Evolutionary conservation across 306 rosid genomes (phyloP).

Genomic region (Lotus japonicus): DNA sequence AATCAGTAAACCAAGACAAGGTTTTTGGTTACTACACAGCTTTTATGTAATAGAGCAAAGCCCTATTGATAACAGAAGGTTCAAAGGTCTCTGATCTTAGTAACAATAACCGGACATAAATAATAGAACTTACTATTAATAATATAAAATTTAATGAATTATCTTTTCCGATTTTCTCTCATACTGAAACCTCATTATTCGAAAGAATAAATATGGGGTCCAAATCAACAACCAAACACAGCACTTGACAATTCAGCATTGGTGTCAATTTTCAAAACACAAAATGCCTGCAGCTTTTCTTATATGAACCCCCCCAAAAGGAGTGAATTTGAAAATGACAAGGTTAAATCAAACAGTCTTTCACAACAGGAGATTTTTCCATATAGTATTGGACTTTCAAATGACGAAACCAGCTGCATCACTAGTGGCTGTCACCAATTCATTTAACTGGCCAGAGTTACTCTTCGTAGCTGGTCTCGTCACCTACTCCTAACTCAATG

Average conservation of each 20-base stretch:
- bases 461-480: background rate
- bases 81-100: no score
- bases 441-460: conserved; percentile 8
- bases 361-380: background rate
- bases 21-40: no score
- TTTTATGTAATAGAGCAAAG: no score
- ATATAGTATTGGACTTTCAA: conserved; percentile 1
- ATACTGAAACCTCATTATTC: conserved; percentile 1
- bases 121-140: no score
- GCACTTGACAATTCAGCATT: conserved; percentile 4
- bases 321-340: background rate
- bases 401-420: conserved; percentile 14
- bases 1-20: no score
- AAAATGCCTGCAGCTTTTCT: background rate
- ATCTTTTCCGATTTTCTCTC: background rate
- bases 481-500: conserved; percentile 9
- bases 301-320: background rate
- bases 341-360: conserved; percentile 5
- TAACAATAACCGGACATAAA: no score
- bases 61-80: no score
- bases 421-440: conserved; percentile 5
- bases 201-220: background rate
- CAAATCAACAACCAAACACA: background rate
- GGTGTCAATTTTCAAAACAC: background rate
- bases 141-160: background rate